Base-by-base conservation (phyloP, 2,329 filamentous ascomycete species). In the Hymenoscyphus linearis region DNA sequence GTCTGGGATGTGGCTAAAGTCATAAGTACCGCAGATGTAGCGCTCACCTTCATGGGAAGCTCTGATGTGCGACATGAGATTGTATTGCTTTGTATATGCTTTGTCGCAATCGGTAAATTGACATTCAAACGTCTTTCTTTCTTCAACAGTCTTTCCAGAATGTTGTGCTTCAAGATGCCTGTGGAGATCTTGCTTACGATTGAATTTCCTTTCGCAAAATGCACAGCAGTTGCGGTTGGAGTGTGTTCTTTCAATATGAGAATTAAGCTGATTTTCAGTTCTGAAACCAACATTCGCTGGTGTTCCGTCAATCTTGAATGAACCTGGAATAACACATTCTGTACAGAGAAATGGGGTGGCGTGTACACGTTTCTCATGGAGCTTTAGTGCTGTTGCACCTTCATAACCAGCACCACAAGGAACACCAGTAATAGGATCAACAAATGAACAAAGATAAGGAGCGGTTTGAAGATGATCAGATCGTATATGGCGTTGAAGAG, bases 11-110 rank as follows among this genome's bases (percentile, higher is more conserved):
- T 76, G 73, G 9, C 76, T 78, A 1, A 92, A 76, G 66, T 88
- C 84, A 12, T 85, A 82, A 55, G 86, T 76, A 16, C 90, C 90
- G 70, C 93, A 97, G n/a, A 90, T 79, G 70, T 90, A 97, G 10
- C 86, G 85, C 66, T 86, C 78, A 18, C 90, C 88, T 66, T 91
- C 82, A 71, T 97, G 93, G 0, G 88, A 86, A 12, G 84, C 87
- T 61, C 88, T 86, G 59, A 93, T 79, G 71, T 98, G 93, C 0
- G 87, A 84, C 16, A 87, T 89, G 57, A 96, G 80, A 69, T 96
- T 97, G n/a, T 88, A 88, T 64, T 84, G 85, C 71, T 89, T 90
- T 18, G 90, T 93, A 74, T 97, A 97, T 59, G 80, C 84, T 70
- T 90, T 90, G 60, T 77, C 79, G 73, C 93, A 97, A 25, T 82